These are phyloP conservation scores for Ceratobasidium sp. DNA, from an alignment of 1,284 basidiomycete species.

Conservation along the genomic window DNA sequence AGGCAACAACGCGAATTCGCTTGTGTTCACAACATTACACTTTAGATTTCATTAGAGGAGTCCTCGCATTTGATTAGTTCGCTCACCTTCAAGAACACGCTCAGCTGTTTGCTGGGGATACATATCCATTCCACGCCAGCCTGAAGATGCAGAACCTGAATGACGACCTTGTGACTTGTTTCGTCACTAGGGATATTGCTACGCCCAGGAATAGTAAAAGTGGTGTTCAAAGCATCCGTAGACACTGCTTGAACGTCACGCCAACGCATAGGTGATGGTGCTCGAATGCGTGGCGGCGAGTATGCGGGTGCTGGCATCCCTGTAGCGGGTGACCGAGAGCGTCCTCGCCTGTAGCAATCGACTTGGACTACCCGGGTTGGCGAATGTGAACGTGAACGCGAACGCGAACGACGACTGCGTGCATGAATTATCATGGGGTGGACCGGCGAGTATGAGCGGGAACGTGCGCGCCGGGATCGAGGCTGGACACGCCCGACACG, in stretches of 20 bases:
- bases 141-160: conserved; percentile 47
- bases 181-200: conserved; percentile 47
- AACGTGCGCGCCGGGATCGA: neutral
- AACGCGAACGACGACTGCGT: neutral
- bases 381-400: conserved; percentile 13
- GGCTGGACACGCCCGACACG: conserved; percentile 40
- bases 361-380: conserved; percentile 10
- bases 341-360: neutral
- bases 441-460: neutral
- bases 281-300: conserved; percentile 46
- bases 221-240: conserved; percentile 46
- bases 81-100: conserved; percentile 19
- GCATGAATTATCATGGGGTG: neutral
- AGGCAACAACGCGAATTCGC: conserved; percentile 43
- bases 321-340: neutral
- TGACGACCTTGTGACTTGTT: conserved; percentile 47
- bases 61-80: conserved; percentile 1
- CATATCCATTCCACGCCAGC: conserved; percentile 48
- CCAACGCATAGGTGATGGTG: neutral
- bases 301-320: conserved; percentile 34
- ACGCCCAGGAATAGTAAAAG: conserved; percentile 47
- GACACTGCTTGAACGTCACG: conserved; percentile 7
- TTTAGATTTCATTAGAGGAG: neutral
- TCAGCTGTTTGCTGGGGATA: conserved; percentile 44
- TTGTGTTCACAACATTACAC: conserved; percentile 45